Base-by-base conservation (phyloP, 345 rosid genomes). In the Psidium friedrichsthalianum region DNA sequence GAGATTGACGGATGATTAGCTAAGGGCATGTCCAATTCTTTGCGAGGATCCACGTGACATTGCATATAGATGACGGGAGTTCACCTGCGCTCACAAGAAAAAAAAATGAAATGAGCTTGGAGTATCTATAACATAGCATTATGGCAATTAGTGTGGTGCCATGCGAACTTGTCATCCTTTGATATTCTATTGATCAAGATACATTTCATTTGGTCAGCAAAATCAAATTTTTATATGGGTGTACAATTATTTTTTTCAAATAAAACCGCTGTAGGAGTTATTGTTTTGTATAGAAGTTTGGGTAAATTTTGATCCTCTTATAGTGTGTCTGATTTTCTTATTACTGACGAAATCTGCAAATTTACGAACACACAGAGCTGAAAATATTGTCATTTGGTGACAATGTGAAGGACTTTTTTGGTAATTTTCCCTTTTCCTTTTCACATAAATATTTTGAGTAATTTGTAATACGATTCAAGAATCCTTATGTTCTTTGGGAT, bases 101-200 rank as follows among this genome's bases (percentile, higher is more conserved):
- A 58, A 25, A 2, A 44, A 44, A 44, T 0, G 12, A 12, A 58
- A 58, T 5, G 36, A n/a, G 69, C 69, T n/a, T 2, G 4, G 13
- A n/a, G 0, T 57, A 24, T 2, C 25, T 25, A 24, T 57, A 57
- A 25, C 29, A 57, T 25, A 25, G 6, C 24, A 24, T 24, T 56
- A 4, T 24, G 61, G 27, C 27, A 24, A 1, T 10, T 24, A 11
- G 4, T 56, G 5, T 25, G 61, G 3, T 57, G 61, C 11, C 61
- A 24, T 57, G 15, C 8, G 1, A 25, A n/a, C 13, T 59, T n/a
- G 1, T 59, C 69, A n/a, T 59, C 5, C 18, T 59, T 59, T 0
- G 1, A 0, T 59, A 0, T 12, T 58, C 8, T 25, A 2, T 27
- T 6, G n/a, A 6, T 0, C 9, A 27, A 59, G 10, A 59, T 13